phyloP scores from a whole-genome alignment of 2,329 filamentous ascomycete species.

The Xylariaceae sp. region DNA sequence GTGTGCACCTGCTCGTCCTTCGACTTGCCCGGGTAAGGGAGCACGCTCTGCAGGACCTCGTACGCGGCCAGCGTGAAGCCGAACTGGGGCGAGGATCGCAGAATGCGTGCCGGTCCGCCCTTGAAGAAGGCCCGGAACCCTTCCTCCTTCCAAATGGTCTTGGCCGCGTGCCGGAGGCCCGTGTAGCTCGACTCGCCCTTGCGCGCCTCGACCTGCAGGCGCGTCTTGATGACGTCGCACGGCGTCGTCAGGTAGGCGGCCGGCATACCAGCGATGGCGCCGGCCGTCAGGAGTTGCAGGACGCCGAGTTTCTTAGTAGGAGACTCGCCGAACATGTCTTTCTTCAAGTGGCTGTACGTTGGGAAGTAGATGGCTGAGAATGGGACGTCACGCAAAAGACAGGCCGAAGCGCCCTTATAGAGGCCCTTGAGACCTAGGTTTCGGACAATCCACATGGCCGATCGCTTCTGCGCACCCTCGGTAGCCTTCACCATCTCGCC shows the following conservation, averaged over 20 bases:
- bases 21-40: slow-evolving; percentile 69
- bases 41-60: slow-evolving; percentile 75
- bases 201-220: slow-evolving; percentile 92
- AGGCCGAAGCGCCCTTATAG: slow-evolving; percentile 95
- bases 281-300: slow-evolving; percentile 84
- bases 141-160: slow-evolving; percentile 81
- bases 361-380: slow-evolving; percentile 99
- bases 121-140: slow-evolving; percentile 98
- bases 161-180: slow-evolving; percentile 77
- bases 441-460: slow-evolving; percentile 94
- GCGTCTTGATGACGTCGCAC: slow-evolving; percentile 98
- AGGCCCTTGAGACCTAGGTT: slow-evolving; percentile 91
- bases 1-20: slow-evolving; percentile 48
- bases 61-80: slow-evolving; percentile 96
- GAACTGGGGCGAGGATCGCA: slow-evolving; percentile 94
- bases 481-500: slow-evolving; percentile 88
- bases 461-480: slow-evolving; percentile 77
- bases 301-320: slow-evolving; percentile 82
- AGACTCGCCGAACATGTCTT: slow-evolving; percentile 87
- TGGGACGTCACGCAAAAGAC: slow-evolving; percentile 89
- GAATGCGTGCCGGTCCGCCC: slow-evolving; percentile 88
- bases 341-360: slow-evolving; percentile 90
- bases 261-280: slow-evolving; percentile 90
- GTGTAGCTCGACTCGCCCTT: slow-evolving; percentile 91
- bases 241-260: slow-evolving; percentile 93